These are phyloP conservation scores for Arthrobotrys sphaeroides DNA, from an alignment of 2,329 filamentous ascomycete species.

Conservation along the genomic window DNA sequence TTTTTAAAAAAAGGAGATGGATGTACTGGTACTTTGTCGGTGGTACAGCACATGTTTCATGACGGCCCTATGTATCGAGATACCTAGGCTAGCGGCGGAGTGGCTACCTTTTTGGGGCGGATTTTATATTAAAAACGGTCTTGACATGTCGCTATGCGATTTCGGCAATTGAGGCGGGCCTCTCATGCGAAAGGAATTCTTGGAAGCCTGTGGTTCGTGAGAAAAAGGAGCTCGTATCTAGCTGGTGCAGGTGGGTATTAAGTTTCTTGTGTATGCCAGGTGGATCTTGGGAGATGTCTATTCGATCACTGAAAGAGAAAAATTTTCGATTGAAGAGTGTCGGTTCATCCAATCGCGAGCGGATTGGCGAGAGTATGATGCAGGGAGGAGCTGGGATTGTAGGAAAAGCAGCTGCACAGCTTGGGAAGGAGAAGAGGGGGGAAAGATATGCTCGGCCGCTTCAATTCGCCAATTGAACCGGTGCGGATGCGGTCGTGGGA, in stretches of 20 bases:
- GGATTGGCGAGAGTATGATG: not conserved
- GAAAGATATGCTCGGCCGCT: conserved; percentile 9
- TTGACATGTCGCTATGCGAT: conserved; percentile 1
- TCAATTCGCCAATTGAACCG: conserved; percentile 7
- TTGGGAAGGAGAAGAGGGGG: not conserved
- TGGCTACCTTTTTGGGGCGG: conserved; percentile 2
- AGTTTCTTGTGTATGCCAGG: not conserved
- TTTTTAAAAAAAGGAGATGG: conserved; percentile 5
- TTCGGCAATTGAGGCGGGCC: not conserved
- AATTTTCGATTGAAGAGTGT: not conserved
- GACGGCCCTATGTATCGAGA: not conserved
- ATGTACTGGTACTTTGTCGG: conserved; percentile 24
- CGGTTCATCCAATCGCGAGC: conserved; percentile 6
- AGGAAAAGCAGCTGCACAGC: conserved; percentile 10
- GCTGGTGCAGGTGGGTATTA: too few relatives aligned
- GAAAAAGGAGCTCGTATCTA: conserved; percentile 18
- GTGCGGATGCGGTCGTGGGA: not conserved
- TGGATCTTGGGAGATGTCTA: conserved; percentile 28
- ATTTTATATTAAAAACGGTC: conserved; percentile 11
- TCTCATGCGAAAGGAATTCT: conserved; percentile 13
- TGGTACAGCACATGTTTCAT: conserved; percentile 40
- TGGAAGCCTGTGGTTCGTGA: not conserved
- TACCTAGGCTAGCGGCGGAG: not conserved
- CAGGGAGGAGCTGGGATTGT: conserved; percentile 7
- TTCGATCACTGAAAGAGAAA: conserved; percentile 11